Conservation (phyloP, 2,329 filamentous ascomycete species). For the Sordariomycetes sp. region DNA sequence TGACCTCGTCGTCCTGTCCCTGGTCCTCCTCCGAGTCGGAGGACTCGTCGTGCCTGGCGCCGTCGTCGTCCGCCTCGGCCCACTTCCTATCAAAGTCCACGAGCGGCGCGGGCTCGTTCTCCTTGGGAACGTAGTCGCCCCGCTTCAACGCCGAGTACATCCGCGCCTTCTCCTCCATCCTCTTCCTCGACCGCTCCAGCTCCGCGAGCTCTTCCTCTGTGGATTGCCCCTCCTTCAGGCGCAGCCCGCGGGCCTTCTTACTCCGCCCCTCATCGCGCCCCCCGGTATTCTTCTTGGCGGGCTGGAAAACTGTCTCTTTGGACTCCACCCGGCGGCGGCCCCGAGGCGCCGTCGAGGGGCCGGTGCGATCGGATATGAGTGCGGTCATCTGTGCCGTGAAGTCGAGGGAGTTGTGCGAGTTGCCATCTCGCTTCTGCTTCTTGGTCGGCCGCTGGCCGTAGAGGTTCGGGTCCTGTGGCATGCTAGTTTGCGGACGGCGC, state of each 20-base stretch:
- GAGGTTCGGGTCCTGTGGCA: constrained; percentile 57
- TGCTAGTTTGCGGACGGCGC: constrained; percentile 16
- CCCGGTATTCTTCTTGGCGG: neutral
- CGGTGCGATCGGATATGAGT: constrained; percentile 52
- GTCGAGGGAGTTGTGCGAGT: constrained; percentile 62
- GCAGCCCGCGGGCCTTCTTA: neutral
- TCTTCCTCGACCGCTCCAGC: constrained; percentile 61
- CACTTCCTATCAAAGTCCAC: constrained; percentile 97
- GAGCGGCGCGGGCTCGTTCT: constrained; percentile 55
- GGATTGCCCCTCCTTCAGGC: neutral
- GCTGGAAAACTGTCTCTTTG: neutral
- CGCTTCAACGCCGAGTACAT: constrained; percentile 84
- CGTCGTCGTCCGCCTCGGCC: constrained; percentile 51
- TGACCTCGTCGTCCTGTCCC: constrained; percentile 36
- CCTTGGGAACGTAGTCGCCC: constrained; percentile 65
- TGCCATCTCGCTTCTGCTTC: constrained; percentile 57
- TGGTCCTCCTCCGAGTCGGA: constrained; percentile 7
- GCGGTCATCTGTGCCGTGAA: constrained; percentile 84
- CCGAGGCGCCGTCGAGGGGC: constrained; percentile 28
- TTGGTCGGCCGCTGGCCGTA: constrained; percentile 69
- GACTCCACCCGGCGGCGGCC: constrained; percentile 22
- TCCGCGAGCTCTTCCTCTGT: constrained; percentile 29
- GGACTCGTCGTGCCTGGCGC: constrained; percentile 24
- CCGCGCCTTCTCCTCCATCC: constrained; percentile 83
- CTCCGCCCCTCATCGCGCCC: neutral